A percentile compares a stretch with the other conserved stretches of the same genome.
Evolutionary conservation across 2,329 filamentous ascomycete species (phyloP).

Genomic region (Arthrobotrys entomopaga): DNA sequence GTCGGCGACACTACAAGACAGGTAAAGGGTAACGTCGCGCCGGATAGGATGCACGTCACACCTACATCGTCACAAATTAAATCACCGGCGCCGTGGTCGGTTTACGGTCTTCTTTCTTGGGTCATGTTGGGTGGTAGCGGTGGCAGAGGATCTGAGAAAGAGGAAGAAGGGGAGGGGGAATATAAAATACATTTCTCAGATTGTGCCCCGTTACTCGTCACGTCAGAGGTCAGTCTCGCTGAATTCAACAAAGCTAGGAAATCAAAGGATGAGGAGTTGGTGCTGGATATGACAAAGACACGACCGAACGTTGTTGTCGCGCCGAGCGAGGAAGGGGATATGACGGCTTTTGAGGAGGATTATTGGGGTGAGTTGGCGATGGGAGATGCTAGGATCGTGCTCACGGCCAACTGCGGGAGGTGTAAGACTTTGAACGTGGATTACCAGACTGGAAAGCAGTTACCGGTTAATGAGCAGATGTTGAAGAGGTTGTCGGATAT

Average conservation of each 20-base stretch:
- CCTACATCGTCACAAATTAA: slow-evolving; percentile 29
- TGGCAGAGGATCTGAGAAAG: not conserved
- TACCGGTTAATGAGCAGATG: slow-evolving; percentile 70
- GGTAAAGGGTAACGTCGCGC: slow-evolving; percentile 72
- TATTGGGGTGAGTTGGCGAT: slow-evolving; percentile 74
- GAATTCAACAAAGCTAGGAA: slow-evolving; percentile 71
- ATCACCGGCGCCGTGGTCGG: slow-evolving; percentile 22
- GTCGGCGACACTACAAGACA: slow-evolving; percentile 71
- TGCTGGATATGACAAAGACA: slow-evolving; percentile 75
- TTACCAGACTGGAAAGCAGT: slow-evolving; percentile 72
- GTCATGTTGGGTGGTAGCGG: slow-evolving; percentile 48
- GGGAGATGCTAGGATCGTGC: slow-evolving; percentile 53
- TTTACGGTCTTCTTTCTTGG: slow-evolving; percentile 22
- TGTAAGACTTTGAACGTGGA: slow-evolving; percentile 72
- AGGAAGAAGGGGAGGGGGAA: slow-evolving; percentile 59
- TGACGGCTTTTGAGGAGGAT: slow-evolving; percentile 73
- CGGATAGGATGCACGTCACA: slow-evolving; percentile 60
- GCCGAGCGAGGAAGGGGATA: slow-evolving; percentile 62
- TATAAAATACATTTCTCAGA: slow-evolving; percentile 76
- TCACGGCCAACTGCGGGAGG: slow-evolving; percentile 76
- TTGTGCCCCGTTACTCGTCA: slow-evolving; percentile 77
- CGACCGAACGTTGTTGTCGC: slow-evolving; percentile 76
- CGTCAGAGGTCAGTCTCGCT: slow-evolving; percentile 75
- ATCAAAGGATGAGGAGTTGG: slow-evolving; percentile 60
- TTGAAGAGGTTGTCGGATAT: slow-evolving; percentile 72